Conservation (phyloP, 176 grass and related monocot genomes). For the Aegilops speltoides region DNA sequence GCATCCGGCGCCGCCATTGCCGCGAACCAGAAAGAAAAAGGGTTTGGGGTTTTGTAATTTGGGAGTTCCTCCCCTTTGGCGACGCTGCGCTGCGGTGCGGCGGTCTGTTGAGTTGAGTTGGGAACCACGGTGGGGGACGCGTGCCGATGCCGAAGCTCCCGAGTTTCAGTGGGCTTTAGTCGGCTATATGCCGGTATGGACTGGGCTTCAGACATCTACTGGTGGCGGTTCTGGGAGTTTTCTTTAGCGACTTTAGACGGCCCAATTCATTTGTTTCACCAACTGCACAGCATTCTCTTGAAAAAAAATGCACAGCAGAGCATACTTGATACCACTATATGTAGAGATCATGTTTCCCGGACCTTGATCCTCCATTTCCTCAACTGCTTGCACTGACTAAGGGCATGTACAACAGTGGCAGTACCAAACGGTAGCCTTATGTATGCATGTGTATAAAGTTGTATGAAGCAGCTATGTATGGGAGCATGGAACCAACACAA, state of each 20-base stretch:
- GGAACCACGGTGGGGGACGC: neutral
- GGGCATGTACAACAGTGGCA: too few relatives aligned
- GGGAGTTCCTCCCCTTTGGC: neutral
- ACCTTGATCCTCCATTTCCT: too few relatives aligned
- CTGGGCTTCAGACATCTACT: neutral
- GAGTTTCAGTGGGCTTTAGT: neutral
- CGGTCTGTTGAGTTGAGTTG: too few relatives aligned
- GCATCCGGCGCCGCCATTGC: slow-evolving; percentile 36
- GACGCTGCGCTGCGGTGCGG: neutral
- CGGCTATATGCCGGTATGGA: neutral
- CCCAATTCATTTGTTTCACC: neutral
- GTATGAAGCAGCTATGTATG: too few relatives aligned
- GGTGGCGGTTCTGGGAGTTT: neutral
- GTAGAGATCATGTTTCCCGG: too few relatives aligned
- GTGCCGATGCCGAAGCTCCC: neutral
- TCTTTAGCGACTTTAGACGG: too few relatives aligned
- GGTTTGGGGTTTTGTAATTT: slow-evolving; percentile 40
- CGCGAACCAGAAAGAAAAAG: neutral
- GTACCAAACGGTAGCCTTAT: too few relatives aligned
- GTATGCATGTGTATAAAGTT: too few relatives aligned
- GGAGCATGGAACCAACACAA: too few relatives aligned
- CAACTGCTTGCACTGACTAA: too few relatives aligned
- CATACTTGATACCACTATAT: too few relatives aligned
- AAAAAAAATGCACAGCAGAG: too few relatives aligned
- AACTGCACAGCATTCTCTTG: neutral